These are phyloP conservation scores for Aquilaria yunnanensis DNA, from an alignment of 345 rosid genomes.

Conservation along the genomic window DNA sequence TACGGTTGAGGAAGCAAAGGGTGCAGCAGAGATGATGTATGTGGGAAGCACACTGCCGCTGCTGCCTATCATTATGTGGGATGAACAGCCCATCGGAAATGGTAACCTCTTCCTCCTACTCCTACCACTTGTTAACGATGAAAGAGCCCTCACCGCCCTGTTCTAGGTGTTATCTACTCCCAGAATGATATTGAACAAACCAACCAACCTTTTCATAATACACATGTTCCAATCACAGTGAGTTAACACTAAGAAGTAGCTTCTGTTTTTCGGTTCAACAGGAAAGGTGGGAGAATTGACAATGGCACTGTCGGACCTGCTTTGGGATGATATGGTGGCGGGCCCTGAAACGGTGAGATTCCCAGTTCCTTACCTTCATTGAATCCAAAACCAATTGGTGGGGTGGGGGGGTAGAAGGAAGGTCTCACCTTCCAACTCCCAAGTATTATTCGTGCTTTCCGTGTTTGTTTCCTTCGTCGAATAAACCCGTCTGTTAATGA, in stretches of 20 bases:
- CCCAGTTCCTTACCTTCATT: conserved; percentile 26
- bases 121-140: background rate
- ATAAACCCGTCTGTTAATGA: no score
- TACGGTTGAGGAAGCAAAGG: conserved; percentile 44
- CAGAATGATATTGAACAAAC: background rate
- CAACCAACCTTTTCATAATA: background rate
- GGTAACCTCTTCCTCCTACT: conserved; percentile 28
- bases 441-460: no score
- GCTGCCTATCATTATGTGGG: conserved; percentile 59
- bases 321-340: conserved; percentile 68
- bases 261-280: conserved; percentile 15
- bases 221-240: background rate
- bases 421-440: no score
- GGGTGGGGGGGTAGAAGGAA: no score
- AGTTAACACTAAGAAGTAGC: background rate
- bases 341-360: conserved; percentile 44
- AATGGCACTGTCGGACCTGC: conserved; percentile 54
- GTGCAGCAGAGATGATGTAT: conserved; percentile 53
- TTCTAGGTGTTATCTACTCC: background rate
- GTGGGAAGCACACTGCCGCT: conserved; percentile 66
- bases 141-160: background rate
- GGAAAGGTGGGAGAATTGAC: conserved; percentile 66
- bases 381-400: background rate
- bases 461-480: no score
- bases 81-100: conserved; percentile 53